phyloP scores from a whole-genome alignment of 2,329 filamentous ascomycete genomes.

The Helotiales sp. region DNA sequence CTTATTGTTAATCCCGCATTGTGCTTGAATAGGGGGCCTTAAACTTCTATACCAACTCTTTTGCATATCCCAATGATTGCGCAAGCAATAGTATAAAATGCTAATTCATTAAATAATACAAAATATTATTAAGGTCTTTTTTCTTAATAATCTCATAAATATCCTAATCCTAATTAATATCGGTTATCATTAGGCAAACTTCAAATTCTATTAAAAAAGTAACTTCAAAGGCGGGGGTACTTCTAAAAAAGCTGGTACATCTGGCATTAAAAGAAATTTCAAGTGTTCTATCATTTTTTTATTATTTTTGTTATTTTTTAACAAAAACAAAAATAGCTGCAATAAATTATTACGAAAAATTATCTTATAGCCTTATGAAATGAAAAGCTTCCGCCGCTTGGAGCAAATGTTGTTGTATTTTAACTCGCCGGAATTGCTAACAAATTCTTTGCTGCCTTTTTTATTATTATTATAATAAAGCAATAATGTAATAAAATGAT shows the following conservation, averaged over 20 bases:
- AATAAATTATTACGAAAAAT: background rate
- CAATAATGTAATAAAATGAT: background rate
- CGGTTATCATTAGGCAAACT: background rate
- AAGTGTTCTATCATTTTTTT: background rate
- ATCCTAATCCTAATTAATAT: background rate
- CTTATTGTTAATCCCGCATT: background rate
- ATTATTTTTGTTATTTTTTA: background rate
- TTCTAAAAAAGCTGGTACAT: constrained; percentile 1
- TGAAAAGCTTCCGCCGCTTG: constrained; percentile 1
- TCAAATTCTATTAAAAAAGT: background rate
- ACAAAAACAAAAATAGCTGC: background rate
- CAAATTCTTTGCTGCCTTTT: background rate
- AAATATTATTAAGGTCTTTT: background rate
- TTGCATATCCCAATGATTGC: background rate
- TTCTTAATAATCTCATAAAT: background rate
- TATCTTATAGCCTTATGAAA: background rate
- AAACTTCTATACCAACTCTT: constrained; percentile 1
- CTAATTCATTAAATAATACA: background rate
- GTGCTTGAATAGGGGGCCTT: background rate
- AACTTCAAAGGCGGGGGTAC: background rate
- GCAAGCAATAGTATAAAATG: background rate
- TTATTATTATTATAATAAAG: background rate
- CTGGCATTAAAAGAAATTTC: background rate
- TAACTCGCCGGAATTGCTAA: background rate
- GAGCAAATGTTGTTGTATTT: background rate